Conservation (phyloP, 2,329 filamentous ascomycete species). For the Magnaporthiopsis poae region DNA sequence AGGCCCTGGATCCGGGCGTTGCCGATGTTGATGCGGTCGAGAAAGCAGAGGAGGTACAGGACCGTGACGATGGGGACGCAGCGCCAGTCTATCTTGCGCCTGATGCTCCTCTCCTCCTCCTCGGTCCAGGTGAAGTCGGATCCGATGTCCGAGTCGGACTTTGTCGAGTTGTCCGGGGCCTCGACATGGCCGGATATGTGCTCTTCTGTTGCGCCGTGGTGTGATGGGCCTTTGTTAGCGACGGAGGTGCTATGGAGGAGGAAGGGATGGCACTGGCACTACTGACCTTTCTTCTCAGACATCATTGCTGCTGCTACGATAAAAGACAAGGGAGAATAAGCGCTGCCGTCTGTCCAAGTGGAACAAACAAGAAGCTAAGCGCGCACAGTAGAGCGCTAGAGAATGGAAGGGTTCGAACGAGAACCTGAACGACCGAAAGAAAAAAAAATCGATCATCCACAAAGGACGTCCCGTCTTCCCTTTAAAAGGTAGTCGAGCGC, state of each 20-base stretch:
- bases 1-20: conserved; percentile 49
- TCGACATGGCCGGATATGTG: background rate
- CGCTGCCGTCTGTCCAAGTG: too few species aligned
- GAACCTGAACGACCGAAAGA: background rate
- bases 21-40: conserved; percentile 33
- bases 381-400: background rate
- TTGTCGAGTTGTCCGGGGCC: conserved; percentile 6
- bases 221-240: background rate
- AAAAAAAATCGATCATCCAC: background rate
- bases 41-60: conserved; percentile 40
- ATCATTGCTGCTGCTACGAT: background rate
- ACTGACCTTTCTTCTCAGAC: background rate
- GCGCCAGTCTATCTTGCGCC: conserved; percentile 42
- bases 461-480: background rate
- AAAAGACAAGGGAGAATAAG: background rate
- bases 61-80: conserved; percentile 42
- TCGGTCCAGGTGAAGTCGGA: conserved; percentile 34
- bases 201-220: background rate
- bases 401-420: background rate
- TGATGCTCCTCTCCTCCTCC: conserved; percentile 38
- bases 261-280: background rate
- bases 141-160: conserved; percentile 10
- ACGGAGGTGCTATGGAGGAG: too few species aligned
- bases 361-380: background rate
- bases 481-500: background rate